phyloP scores from a whole-genome alignment of 106 monocot species.

The Apostasia shenzhenica region DNA sequence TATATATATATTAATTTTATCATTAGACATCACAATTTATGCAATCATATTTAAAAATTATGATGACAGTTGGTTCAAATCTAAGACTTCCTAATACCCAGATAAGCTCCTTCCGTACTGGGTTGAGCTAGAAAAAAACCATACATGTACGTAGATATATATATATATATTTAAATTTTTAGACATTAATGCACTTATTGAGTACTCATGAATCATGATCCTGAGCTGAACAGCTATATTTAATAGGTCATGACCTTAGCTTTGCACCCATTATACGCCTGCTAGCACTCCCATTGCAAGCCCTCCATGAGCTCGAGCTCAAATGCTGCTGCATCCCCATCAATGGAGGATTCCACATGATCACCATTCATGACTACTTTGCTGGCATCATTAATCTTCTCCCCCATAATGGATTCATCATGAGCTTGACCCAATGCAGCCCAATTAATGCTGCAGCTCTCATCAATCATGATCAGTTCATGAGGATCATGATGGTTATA shows the following conservation, averaged over 20 bases:
- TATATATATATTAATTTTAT: no score
- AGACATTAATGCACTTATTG: background rate
- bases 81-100: no score
- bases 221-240: background rate
- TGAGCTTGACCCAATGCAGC: background rate
- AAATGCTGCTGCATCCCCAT: constrained; percentile 22
- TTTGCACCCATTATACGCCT: background rate
- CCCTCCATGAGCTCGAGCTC: constrained; percentile 78
- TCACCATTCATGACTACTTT: background rate
- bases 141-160: no score
- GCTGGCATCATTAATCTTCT: background rate
- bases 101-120: no score
- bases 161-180: no score
- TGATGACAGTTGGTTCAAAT: no score
- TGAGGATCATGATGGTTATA: no score
- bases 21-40: no score
- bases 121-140: no score
- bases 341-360: constrained; percentile 24
- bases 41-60: no score
- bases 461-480: background rate
- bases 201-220: background rate
- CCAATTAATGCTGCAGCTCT: background rate
- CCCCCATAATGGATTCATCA: constrained; percentile 6
- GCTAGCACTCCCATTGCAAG: constrained; percentile 76
- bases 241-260: background rate